Evolutionary conservation across 208 protist species (phyloP), one percentile per base, ranked within the genome.

Genomic region (Ichthyophonus hoferi): DNA sequence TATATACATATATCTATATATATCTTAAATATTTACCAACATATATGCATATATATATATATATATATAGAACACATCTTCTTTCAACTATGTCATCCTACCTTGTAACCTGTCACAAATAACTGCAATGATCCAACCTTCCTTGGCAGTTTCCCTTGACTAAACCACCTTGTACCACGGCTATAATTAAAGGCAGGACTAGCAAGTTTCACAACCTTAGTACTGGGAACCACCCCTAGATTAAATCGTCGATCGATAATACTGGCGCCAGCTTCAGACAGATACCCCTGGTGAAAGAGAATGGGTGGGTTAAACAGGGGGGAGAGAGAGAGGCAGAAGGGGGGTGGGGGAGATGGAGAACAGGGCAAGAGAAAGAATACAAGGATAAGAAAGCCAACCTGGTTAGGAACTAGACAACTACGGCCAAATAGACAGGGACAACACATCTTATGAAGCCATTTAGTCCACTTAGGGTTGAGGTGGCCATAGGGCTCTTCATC

Each of bases 381-480:
- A 67, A 67, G 50, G 14, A 7, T n/a, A 67, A 67, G 50, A 24
- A 35, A 76, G 67, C 86, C 37, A 39, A 50, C 88, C 41, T 90
- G 89, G 43, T 91, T 91, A 14, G 67, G 83, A 14, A 91, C 37
- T 37, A 91, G 77, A 34, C 92, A 93, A 31, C 31, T 81, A 31
- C 92, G 83, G 0, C 92, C 92, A 82, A 92, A 93, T 76, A 83
- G 88, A 87, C 92, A 93, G 1, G 88, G 90, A 12, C 40, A 58
- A 42, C 87, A 87, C 1, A 38, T 86, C 1, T 83, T 58, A 31
- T 93, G 92, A 31, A 92, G n/a, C 91, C 92, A 93, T 85, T 93
- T 93, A 12, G 41, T 86, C 88, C 88, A 92, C 79, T 93, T 93
- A 39, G 92, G 92, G 58, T 93, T 93, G 0, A 89, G 41, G 33